Evolutionary conservation across 225 moss, liverwort and hornwort genomes (phyloP), one percentile per base, ranked within the genome.

Genomic region (Antitrichia curtipendula): DNA sequence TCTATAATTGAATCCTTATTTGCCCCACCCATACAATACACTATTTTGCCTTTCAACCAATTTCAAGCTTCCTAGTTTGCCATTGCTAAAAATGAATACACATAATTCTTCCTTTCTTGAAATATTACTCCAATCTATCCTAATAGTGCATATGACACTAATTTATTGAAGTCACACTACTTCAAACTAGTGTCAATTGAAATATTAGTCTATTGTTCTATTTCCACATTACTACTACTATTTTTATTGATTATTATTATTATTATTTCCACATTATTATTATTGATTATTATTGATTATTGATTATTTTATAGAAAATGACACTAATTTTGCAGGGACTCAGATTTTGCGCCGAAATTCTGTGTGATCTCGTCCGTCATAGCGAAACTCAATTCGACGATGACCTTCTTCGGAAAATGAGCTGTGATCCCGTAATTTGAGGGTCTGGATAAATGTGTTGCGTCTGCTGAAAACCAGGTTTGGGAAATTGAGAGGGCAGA

Each of bases 101-200:
- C 1, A 5, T 14, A 6, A 9, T 23, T 52, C 8, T 23, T 23
- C 1, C 53, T 52, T 13, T 75, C 0, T 34, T 0, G 0, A 75
- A 36, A 52, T 14, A 52, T 22, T 52, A 36, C 22, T 0, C 8
- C 2, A 3, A 23, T 23, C 13, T 36, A 14, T 36, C 8, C 49
- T 49, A 20, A 19, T 31, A 31, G 19, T 49, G 7, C 22, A 71
- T 47, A 18, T 12, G 4, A 50, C 32, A 50, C 7, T 21, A 50
- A 21, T 50, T 34, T 75, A 8, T 19, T 6, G 2, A 34, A 75
- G 11, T 50, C 5, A 13, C 21, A 4, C 21, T 50, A 21, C 20
- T 49, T 32, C 2, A 31, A 50, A 74, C 32, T 50, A 50, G 8
- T 49, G 49, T 32, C 20, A 12, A 32, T 8, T 49, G 36, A 25